Conservation (phyloP, 2,329 filamentous ascomycete genomes). For the Fusarium staphyleae region DNA sequence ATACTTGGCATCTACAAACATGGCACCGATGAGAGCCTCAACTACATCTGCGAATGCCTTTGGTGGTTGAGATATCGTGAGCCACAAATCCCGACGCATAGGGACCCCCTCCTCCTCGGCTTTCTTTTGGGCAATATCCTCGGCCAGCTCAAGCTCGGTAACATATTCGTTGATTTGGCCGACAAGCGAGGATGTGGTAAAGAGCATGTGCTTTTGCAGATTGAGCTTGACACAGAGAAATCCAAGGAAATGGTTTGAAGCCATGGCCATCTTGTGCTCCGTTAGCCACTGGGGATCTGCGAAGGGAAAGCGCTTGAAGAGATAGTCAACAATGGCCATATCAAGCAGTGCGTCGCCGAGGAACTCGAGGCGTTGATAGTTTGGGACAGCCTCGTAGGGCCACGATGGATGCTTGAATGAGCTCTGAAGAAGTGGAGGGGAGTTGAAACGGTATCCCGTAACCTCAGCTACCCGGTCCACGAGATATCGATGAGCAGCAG, state of each 20-base stretch:
- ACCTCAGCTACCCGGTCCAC: slow-evolving; percentile 67
- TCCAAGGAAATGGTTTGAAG: slow-evolving; percentile 92
- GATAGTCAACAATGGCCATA: slow-evolving; percentile 81
- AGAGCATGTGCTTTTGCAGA: slow-evolving; percentile 76
- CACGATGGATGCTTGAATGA: slow-evolving; percentile 91
- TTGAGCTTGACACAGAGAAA: slow-evolving; percentile 79
- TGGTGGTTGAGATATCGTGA: slow-evolving; percentile 66
- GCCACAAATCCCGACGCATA: slow-evolving; percentile 71
- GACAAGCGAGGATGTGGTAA: slow-evolving; percentile 53
- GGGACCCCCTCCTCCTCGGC: slow-evolving; percentile 45
- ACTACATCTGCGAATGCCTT: slow-evolving; percentile 85
- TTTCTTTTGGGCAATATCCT: slow-evolving; percentile 43
- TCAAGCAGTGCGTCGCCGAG: slow-evolving; percentile 89
- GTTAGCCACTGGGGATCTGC: slow-evolving; percentile 96
- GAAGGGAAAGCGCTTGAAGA: slow-evolving; percentile 78
- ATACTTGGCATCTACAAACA: slow-evolving; percentile 90
- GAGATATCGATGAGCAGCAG: slow-evolving; percentile 73
- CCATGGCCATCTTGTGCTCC: slow-evolving; percentile 99
- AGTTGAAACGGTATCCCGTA: slow-evolving; percentile 70
- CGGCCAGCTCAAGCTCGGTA: slow-evolving; percentile 61
- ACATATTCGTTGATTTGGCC: slow-evolving; percentile 62
- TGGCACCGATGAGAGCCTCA: slow-evolving; percentile 86
- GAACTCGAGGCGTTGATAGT: slow-evolving; percentile 92
- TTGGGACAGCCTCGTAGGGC: slow-evolving; percentile 78
- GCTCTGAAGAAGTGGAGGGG: slow-evolving; percentile 78